These are phyloP conservation scores for Pseudodiploospora longispora DNA, from an alignment of 2,329 filamentous ascomycete species.

Conservation along the genomic window DNA sequence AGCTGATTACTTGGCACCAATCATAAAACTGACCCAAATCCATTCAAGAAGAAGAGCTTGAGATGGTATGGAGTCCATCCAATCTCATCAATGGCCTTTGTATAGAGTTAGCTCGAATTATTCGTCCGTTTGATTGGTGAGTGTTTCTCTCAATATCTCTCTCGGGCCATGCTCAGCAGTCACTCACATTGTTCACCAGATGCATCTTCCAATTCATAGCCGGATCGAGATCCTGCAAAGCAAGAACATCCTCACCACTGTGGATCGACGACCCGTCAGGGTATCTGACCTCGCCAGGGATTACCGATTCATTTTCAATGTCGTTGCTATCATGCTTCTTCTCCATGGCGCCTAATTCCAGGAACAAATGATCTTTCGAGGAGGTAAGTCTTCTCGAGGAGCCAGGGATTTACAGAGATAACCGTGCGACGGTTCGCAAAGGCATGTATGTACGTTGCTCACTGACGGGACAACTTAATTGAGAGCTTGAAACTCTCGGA, in stretches of 20 bases:
- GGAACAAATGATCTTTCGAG: too few relatives aligned
- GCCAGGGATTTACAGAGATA: too few relatives aligned
- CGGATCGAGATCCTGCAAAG: constrained; percentile 50
- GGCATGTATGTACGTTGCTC: too few relatives aligned
- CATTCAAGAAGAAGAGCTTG: constrained; percentile 54
- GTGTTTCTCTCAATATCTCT: too few relatives aligned
- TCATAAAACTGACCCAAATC: constrained; percentile 38
- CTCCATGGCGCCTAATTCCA: constrained; percentile 5
- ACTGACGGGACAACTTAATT: too few relatives aligned
- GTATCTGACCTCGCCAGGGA: constrained; percentile 6
- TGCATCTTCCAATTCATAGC: constrained; percentile 60
- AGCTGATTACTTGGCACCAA: neutral
- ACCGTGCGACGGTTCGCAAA: too few relatives aligned
- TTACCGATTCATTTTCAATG: neutral
- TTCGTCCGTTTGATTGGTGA: too few relatives aligned
- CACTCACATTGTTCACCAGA: constrained; percentile 56
- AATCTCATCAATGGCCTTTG: constrained; percentile 46
- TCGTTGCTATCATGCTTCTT: constrained; percentile 3
- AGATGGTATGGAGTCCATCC: constrained; percentile 52
- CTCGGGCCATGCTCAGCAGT: neutral
- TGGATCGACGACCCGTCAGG: constrained; percentile 14
- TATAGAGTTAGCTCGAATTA: neutral
- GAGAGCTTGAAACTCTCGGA: too few relatives aligned
- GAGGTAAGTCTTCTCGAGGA: too few relatives aligned
- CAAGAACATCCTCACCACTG: constrained; percentile 42